phyloP scores from a whole-genome alignment of 139 green algal species.

The Chlorella vulgaris region DNA sequence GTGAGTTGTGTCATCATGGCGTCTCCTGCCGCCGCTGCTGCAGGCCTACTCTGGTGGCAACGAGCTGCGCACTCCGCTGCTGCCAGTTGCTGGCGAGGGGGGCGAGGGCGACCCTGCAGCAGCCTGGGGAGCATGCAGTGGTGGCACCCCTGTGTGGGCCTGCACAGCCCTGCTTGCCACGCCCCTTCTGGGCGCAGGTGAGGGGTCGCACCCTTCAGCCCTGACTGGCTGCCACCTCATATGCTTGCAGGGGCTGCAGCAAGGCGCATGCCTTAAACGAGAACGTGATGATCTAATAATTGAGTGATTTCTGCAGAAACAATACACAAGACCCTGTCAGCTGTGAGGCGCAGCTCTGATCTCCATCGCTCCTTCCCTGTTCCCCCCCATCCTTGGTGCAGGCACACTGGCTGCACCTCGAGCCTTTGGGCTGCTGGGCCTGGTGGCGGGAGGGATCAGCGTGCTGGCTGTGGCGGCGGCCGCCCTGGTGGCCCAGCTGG shows the following conservation, averaged over 20 bases:
- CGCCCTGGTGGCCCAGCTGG: neutral
- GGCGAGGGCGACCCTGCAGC: neutral
- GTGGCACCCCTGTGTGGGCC: neutral
- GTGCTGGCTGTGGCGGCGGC: neutral
- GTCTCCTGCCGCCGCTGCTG: neutral
- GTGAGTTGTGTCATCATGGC: too few relatives aligned
- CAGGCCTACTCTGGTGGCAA: neutral
- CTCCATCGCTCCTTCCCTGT: too few relatives aligned
- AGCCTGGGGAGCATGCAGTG: neutral
- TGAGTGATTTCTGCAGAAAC: too few relatives aligned
- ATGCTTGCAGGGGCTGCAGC: too few relatives aligned
- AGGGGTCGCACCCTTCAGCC: neutral
- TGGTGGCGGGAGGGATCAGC: neutral
- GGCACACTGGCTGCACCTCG: neutral
- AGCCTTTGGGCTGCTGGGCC: neutral
- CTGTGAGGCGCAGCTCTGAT: too few relatives aligned
- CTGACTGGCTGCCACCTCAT: neutral
- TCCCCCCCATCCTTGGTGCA: neutral
- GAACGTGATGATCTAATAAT: too few relatives aligned
- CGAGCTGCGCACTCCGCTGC: neutral
- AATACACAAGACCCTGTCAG: too few relatives aligned
- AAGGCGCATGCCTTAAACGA: too few relatives aligned
- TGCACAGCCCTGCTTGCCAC: constrained; percentile 3
- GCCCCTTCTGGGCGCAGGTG: constrained; percentile 12
- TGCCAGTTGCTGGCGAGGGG: neutral